phyloP scores from a whole-genome alignment of 2,329 filamentous ascomycete species.

The Fusarium sp. region DNA sequence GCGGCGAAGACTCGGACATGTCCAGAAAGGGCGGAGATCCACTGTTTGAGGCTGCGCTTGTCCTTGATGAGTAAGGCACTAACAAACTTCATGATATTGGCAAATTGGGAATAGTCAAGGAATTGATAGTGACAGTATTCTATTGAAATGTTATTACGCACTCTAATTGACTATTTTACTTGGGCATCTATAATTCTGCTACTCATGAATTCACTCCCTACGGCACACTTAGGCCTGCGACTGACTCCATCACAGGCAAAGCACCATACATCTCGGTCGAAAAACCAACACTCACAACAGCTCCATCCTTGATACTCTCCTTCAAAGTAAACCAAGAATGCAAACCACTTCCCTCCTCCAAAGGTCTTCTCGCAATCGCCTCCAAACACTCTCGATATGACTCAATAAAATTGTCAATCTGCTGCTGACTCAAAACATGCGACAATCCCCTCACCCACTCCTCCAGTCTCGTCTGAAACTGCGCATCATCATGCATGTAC shows the following conservation, averaged over 20 bases:
- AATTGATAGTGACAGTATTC: background rate
- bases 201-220: background rate
- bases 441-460: background rate
- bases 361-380: background rate
- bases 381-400: background rate
- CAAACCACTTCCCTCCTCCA: background rate
- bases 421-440: background rate
- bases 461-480: background rate
- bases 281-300: background rate
- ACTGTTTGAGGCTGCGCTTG: constrained; percentile 6
- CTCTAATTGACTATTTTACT: background rate
- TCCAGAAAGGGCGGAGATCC: constrained; percentile 38
- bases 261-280: background rate
- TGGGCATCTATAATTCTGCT: background rate
- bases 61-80: constrained; percentile 21
- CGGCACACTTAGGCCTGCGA: no score
- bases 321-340: background rate
- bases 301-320: background rate
- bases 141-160: background rate
- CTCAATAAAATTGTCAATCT: background rate
- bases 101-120: background rate
- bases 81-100: constrained; percentile 12
- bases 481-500: background rate
- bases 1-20: constrained; percentile 36
- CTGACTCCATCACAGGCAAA: background rate